Base-by-base conservation (phyloP, 352 stramenopile species). In the Globisporangium middletonii region DNA sequence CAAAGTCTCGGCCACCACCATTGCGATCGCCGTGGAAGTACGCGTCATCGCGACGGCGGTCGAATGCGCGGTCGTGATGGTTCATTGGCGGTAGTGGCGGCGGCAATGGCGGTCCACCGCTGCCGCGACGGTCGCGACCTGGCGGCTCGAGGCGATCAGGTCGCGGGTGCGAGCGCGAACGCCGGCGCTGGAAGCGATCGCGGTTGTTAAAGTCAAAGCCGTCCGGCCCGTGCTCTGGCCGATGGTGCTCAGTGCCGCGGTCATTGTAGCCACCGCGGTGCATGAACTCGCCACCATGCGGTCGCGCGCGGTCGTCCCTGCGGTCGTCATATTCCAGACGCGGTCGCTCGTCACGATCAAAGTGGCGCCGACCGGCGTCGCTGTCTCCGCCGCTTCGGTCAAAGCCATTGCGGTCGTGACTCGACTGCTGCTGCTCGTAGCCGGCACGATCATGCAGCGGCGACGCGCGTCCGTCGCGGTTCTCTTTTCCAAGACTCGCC, bases 401-500 rank as follows among this genome's bases (percentile, higher is more conserved):
- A 4, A n/a, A 44, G 1, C 12, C 38, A 38, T 38, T 38, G 33
- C 7, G 33, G 33, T 38, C 33, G 38, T n/a, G 38, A n/a, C 38
- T 44, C 38, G 38, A n/a, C 38, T 16, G 16, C 38, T n/a, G 38
- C 38, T 16, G 38, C 38, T n/a, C 13, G 18, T n/a, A 4, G 13
- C 0, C 38, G 5, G 16, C 13, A n/a, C 16, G 13, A n/a, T 19
- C 12, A 44, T 7, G 13, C 38, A 13, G 33, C 7, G 33, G 33
- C 33, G 33, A 38, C 9, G 33, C 33, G 33, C 33, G 33, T 38
- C 33, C 38, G 13, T 44, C 38, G 23, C 35, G 28, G 15, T 48
- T 44, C n/a, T 55, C 35, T 37, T 43, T 64, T 13, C 26, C 33
- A n/a, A 55, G 19, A 27, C 44, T 59, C 49, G 13, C 35, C 12